Evolutionary conservation across 2,329 filamentous ascomycete genomes (phyloP).

Genomic region (Cadophora sp.): DNA sequence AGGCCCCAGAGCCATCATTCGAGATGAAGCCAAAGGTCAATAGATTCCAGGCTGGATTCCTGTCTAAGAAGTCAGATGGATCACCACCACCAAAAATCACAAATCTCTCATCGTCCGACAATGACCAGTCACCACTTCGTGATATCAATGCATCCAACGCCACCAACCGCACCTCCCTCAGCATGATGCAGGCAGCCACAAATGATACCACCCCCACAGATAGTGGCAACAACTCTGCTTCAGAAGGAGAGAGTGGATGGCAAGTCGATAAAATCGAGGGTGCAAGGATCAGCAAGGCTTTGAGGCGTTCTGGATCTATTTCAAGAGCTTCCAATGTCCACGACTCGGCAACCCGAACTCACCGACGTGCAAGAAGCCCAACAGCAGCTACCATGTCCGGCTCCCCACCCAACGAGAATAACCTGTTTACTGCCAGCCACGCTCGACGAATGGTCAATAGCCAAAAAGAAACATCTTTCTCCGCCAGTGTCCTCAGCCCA

Average conservation of each 20-base stretch:
- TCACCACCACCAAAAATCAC: slow-evolving; percentile 67
- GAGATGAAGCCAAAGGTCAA: slow-evolving; percentile 70
- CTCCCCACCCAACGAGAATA: slow-evolving; percentile 63
- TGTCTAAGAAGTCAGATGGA: slow-evolving; percentile 69
- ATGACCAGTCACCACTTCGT: slow-evolving; percentile 62
- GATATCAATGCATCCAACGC: slow-evolving; percentile 58
- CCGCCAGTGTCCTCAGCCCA: slow-evolving; percentile 66
- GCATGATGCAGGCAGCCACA: slow-evolving; percentile 44
- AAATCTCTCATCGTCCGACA: slow-evolving; percentile 61
- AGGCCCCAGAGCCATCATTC: slow-evolving; percentile 62
- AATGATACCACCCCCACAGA: slow-evolving; percentile 40
- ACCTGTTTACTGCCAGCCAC: slow-evolving; percentile 69
- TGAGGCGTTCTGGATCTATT: slow-evolving; percentile 43
- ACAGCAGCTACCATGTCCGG: slow-evolving; percentile 55
- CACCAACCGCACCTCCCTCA: slow-evolving; percentile 53
- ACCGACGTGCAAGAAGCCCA: slow-evolving; percentile 45
- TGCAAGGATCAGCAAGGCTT: slow-evolving; percentile 42
- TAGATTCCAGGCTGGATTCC: slow-evolving; percentile 88
- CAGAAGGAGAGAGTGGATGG: slow-evolving; percentile 42
- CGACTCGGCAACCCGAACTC: slow-evolving; percentile 36
- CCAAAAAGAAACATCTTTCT: slow-evolving; percentile 62
- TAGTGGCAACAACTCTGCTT: slow-evolving; percentile 48
- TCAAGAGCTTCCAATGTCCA: slow-evolving; percentile 39
- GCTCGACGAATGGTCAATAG: slow-evolving; percentile 71
- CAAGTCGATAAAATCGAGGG: slow-evolving; percentile 40